Evolutionary conservation across 2,329 filamentous ascomycete genomes (phyloP).

Genomic region (Aspergillus jensenii): DNA sequence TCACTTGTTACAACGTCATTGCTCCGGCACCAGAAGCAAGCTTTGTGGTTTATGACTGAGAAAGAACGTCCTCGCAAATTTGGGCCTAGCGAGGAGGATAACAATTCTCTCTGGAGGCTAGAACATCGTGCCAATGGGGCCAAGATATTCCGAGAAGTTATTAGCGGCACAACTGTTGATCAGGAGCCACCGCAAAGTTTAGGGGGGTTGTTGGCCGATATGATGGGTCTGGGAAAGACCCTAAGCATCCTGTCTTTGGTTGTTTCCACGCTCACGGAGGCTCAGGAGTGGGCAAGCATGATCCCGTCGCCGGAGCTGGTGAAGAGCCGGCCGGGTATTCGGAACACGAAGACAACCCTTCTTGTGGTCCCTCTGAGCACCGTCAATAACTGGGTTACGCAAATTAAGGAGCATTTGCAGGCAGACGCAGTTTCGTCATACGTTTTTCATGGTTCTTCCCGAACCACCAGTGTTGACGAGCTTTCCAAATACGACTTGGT

Average conservation of each 20-base stretch:
- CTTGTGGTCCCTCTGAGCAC: conserved; percentile 88
- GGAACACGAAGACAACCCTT: conserved; percentile 76
- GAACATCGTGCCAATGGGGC: conserved; percentile 57
- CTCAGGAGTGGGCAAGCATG: conserved; percentile 60
- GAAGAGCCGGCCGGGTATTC: conserved; percentile 35
- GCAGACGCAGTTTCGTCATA: conserved; percentile 67
- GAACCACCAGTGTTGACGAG: conserved; percentile 66
- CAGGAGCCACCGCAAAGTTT: conserved; percentile 65
- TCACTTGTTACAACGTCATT: conserved; percentile 64
- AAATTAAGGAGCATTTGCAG: conserved; percentile 79
- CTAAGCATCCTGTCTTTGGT: conserved; percentile 82
- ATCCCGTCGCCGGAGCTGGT: conserved; percentile 47
- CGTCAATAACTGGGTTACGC: conserved; percentile 90
- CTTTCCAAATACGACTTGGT: conserved; percentile 78
- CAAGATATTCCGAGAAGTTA: conserved; percentile 74
- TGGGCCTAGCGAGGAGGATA: conserved; percentile 58
- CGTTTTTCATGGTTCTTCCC: conserved; percentile 80
- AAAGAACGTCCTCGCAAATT: conserved; percentile 69
- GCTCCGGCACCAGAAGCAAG: conserved; percentile 86
- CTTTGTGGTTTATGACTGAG: conserved; percentile 78
- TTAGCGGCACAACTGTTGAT: conserved; percentile 68
- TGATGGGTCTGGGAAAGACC: conserved; percentile 88
- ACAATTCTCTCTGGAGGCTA: conserved; percentile 76
- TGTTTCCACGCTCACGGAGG: conserved; percentile 62
- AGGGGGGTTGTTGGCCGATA: conserved; percentile 76